These are phyloP conservation scores for Penicillium malachiteum DNA, from an alignment of 495 filamentous ascomycete genomes.

Conservation along the genomic window DNA sequence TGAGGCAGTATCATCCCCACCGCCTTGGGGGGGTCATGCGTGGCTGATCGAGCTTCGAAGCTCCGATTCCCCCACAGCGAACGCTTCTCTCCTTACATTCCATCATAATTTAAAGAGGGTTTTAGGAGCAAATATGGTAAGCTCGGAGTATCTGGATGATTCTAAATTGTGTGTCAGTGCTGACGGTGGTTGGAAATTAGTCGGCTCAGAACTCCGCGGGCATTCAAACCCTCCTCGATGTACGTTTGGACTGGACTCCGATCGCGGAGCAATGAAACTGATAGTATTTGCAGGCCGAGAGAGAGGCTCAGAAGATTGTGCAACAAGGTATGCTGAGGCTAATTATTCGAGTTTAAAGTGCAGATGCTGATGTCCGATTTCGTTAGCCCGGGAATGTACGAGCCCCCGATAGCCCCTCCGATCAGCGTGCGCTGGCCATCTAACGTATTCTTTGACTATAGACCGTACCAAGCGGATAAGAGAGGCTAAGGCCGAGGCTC, in stretches of 20 bases:
- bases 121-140: slow-evolving; percentile 40
- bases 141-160: background rate
- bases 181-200: slow-evolving; percentile 48
- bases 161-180: slow-evolving; percentile 10
- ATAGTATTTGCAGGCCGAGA: slow-evolving; percentile 70
- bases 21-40: slow-evolving; percentile 40
- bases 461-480: slow-evolving; percentile 97
- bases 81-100: slow-evolving; percentile 6
- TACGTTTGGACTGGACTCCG: slow-evolving; percentile 48
- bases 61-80: slow-evolving; percentile 26
- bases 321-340: slow-evolving; percentile 66
- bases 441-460: slow-evolving; percentile 45
- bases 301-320: slow-evolving; percentile 98
- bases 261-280: slow-evolving; percentile 21
- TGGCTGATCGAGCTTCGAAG: slow-evolving; percentile 39
- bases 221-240: slow-evolving; percentile 98
- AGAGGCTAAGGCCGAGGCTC: slow-evolving; percentile 90
- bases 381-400: slow-evolving; percentile 72
- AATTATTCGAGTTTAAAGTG: background rate
- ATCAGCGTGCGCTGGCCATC: slow-evolving; percentile 9
- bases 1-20: slow-evolving; percentile 33
- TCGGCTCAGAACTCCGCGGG: slow-evolving; percentile 97
- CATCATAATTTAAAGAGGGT: slow-evolving; percentile 13
- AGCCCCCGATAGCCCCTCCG: slow-evolving; percentile 7
- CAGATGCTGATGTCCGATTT: slow-evolving; percentile 1